Conservation (phyloP, 2,329 filamentous ascomycete genomes). For the Zymoseptoria ardabiliae region DNA sequence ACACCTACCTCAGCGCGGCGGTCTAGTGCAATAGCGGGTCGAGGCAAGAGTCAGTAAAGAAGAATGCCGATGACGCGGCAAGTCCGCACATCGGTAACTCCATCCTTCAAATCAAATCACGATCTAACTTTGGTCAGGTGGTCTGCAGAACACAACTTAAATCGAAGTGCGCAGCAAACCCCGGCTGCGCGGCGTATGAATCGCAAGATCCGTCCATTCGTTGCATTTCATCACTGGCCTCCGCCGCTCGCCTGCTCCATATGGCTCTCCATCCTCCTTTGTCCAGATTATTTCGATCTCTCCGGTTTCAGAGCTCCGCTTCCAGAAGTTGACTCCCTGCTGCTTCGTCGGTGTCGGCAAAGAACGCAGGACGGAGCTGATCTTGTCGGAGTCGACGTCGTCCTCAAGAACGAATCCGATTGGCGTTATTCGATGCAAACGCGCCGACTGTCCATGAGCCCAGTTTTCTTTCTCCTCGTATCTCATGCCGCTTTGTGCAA, state of each 20-base stretch:
- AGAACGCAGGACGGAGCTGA: neutral
- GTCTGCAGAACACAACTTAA: too few relatives aligned
- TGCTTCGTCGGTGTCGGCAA: neutral
- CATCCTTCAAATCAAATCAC: too few relatives aligned
- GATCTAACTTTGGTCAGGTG: too few relatives aligned
- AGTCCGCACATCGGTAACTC: too few relatives aligned
- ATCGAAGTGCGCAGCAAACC: neutral
- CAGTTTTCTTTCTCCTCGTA: neutral
- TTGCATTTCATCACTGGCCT: neutral
- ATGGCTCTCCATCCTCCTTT: neutral
- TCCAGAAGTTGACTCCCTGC: neutral
- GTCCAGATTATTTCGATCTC: neutral
- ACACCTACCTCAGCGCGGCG: neutral
- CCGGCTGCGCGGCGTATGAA: neutral
- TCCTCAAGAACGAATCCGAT: neutral
- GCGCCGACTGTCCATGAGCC: neutral
- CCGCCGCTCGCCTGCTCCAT: neutral
- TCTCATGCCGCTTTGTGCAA: constrained; percentile 2
- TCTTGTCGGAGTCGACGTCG: neutral
- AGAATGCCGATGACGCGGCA: too few relatives aligned
- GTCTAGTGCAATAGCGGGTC: too few relatives aligned
- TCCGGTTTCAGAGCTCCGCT: neutral
- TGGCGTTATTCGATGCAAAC: neutral
- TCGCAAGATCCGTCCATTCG: neutral
- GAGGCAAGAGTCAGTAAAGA: too few relatives aligned